Evolutionary conservation across 73 alveolate genomes (phyloP), one percentile per base, ranked within the genome.

Genomic region (Loxodes magnus): DNA sequence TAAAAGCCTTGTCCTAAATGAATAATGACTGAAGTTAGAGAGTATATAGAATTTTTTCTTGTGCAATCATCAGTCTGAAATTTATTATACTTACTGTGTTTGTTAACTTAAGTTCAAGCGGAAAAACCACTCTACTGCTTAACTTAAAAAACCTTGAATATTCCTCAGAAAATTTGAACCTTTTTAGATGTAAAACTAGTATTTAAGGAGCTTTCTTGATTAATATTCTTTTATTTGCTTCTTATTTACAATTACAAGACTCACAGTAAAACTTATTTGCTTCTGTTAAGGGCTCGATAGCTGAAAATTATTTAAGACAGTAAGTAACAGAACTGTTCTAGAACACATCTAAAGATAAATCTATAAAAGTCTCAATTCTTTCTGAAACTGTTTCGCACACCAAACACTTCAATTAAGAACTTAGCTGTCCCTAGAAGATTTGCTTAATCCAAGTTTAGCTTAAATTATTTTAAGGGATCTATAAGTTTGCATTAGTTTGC

Each of bases 231-330:
- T 59, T 72, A 12, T 79, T 56, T 4, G 88, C 90, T 17, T 65
- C 84, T 74, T 84, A 71, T 53, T 74, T 64, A 4, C 70, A 51
- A 12, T 54, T 41, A 57, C 96, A 84, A 46, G 49, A 35, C 15
- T 84, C 87, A 54, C 96, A 84, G 49, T 51, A 74, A 58, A 84
- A 84, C 55, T 84, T 84, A 48, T 79, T 87, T 19, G 56, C 69
- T 43, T 59, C 71, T 14, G 42, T 17, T 51, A 84, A 51, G 55
- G 63, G 48, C 50, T 84, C 96, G 14, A 77, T 67, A 4, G 60
- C 80, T 43, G 69, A 34, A 49, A 62, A 67, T 36, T 74, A 53
- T 43, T 69, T 80, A 25, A 84, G 56, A 58, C 88, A 79, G 41
- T 76, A 71, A 17, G 44, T 49, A 30, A 84, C 38, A 41, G 81